These are phyloP conservation scores for Nannochloropsis gaditana DNA, from an alignment of 108 stramenopile species.

Conservation along the genomic window DNA sequence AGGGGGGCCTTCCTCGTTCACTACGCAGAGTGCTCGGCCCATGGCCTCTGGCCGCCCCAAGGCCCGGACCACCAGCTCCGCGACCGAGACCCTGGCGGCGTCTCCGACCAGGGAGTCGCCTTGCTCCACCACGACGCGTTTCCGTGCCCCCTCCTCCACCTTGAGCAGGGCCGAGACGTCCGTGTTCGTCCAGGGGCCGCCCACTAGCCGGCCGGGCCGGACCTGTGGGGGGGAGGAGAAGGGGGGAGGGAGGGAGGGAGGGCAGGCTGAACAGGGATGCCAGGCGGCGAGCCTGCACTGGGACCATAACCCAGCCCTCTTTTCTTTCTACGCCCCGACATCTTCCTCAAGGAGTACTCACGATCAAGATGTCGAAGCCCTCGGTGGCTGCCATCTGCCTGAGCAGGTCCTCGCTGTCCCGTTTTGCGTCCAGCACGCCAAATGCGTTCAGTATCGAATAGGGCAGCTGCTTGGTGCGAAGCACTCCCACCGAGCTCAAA, in stretches of 20 bases:
- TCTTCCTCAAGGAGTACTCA: neutral
- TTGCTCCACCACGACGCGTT: neutral
- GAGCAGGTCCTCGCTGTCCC: conserved; percentile 59
- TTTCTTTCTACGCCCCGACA: neutral
- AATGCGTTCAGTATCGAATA: conserved; percentile 67
- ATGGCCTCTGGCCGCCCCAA: neutral
- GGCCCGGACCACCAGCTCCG: neutral
- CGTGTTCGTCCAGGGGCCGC: neutral
- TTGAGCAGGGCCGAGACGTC: neutral
- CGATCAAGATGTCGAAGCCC: conserved; percentile 15
- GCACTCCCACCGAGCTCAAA: conserved; percentile 60
- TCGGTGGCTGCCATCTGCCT: neutral
- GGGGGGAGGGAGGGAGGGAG: neutral
- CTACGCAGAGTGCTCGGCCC: neutral
- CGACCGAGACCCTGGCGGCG: neutral
- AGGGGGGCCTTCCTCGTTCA: neutral
- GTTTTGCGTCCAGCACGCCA: conserved; percentile 68
- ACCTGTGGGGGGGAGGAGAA: neutral
- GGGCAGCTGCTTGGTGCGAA: conserved; percentile 60
- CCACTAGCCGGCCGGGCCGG: neutral
- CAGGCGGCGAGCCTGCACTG: too few relatives aligned
- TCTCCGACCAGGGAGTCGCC: neutral
- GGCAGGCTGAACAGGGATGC: too few relatives aligned
- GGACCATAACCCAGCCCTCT: neutral
- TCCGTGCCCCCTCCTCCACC: conserved; percentile 6